Evolutionary conservation across 164 flowering plant genomes (phyloP), one percentile per base, ranked within the genome.

Genomic region (Umbellularia californica): DNA sequence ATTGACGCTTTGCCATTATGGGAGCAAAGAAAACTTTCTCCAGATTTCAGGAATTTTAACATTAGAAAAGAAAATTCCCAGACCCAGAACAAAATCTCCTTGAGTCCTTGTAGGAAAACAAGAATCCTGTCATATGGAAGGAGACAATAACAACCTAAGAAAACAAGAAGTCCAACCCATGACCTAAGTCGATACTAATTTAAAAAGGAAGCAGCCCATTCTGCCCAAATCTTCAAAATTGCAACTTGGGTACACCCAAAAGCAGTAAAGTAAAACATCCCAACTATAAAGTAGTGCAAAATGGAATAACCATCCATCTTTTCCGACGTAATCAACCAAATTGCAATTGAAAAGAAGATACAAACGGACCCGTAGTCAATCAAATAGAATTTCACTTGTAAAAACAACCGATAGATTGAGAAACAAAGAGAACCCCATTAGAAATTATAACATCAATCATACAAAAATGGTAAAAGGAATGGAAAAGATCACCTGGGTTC

Each of bases 401-500:
- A 55, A 15, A 55, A 55, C 28, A 11, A 12, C 24, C 33, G 33
- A 64, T 64, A 27, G 28, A 14, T 11, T 6, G 33, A 25, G 14
- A 64, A 14, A 23, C 28, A 11, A 64, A 24, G 67, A 64, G 17
- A 64, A 64, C 23, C 67, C 67, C 28, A 64, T 64, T 5, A 4
- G 28, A 19, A 14, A 17, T 19, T 5, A 30, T 10, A 9, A 30
- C 17, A 10, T 2, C 15, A 30, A 12, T 14, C 3, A 30, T 28
- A 27, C 10, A 17, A 28, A 33, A 19, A 5, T n/a, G 23, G 11
- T 2, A 15, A 25, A 30, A 19, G 7, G 27, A 28, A 27, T 17
- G 30, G 58, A 23, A 30, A 72, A 77, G 14, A 74, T 33, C 14
- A 84, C 83, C 89, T 82, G 81, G 65, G 50, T 58, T 81, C 25